Base-by-base conservation (phyloP, 768 basidiomycete species). In the Tricholoma flavovirens region DNA sequence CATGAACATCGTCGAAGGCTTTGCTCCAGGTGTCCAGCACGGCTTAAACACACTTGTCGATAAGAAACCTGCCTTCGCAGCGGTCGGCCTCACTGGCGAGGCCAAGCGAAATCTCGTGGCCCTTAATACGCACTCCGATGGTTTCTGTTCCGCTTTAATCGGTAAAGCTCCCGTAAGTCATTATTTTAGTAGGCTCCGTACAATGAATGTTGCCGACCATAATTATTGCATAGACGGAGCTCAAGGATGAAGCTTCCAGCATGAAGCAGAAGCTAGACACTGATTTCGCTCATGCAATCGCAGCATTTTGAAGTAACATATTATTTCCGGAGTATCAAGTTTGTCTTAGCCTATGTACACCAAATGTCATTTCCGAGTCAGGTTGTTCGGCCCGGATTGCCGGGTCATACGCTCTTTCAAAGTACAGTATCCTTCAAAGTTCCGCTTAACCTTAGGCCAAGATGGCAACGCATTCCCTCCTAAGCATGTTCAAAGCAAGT, bases 381-480 rank as follows among this genome's bases (percentile, higher is more conserved):
- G n/a, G n/a, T n/a, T n/a, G n/a, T n/a, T n/a, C 24, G 24, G 24
- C 24, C 24, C 24, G 24, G 24, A 26, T 3, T 26, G 24, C 24
- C 24, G 24, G 3, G 24, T 26, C 5, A n/a, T n/a, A n/a, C n/a
- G n/a, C n/a, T n/a, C n/a, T n/a, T n/a, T n/a, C n/a, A n/a, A n/a
- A n/a, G n/a, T n/a, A n/a, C n/a, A n/a, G n/a, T n/a, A n/a, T n/a
- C n/a, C n/a, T n/a, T n/a, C n/a, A n/a, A n/a, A n/a, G 14, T 36
- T 14, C 35, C 35, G 9, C 14, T 3, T 15, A 36, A 15, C 35
- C 35, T 36, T 36, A 14, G 14, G 6, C 35, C 14, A 49, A 9
- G 22, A 84, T 83, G 82, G 67, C 81, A 19, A 69, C 77, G 24
- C 83, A 84, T 66, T 67, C 81, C 4, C 79, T 87, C 19, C 67